Evolutionary conservation across 306 rosid species (phyloP).

Genomic region (Hippophae tibetana): DNA sequence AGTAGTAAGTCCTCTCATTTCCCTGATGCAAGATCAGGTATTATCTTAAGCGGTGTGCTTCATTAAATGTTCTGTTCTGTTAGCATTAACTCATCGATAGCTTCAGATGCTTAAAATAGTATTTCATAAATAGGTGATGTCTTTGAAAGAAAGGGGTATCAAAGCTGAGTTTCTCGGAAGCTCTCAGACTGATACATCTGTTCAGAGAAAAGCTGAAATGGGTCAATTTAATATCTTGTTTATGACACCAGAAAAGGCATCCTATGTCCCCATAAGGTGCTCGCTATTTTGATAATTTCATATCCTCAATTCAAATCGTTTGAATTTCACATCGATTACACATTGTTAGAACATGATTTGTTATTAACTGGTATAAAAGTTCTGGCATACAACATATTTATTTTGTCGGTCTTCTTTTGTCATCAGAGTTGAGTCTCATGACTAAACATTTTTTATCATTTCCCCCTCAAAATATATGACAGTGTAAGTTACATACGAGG

Average conservation of each 20-base stretch:
- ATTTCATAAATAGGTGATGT: conserved; percentile 55
- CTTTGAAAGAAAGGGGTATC: conserved; percentile 75
- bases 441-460: no score
- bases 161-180: conserved; percentile 82
- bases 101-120: not conserved
- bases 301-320: no score
- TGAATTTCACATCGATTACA: no score
- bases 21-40: conserved; percentile 95
- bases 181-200: conserved; percentile 56
- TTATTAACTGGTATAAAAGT: no score
- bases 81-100: not conserved
- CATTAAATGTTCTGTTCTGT: conserved; percentile 8
- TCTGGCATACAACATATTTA: no score
- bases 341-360: no score
- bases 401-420: no score
- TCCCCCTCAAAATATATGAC: no score
- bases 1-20: conserved; percentile 75
- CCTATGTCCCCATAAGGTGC: conserved; percentile 60
- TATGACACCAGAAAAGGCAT: conserved; percentile 95
- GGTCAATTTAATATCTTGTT: conserved; percentile 70
- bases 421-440: no score
- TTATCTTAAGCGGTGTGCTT: not conserved
- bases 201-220: conserved; percentile 63
- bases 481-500: no score
- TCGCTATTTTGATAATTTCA: not conserved